Percentiles rank a stretch among this genome's conserved stretches.
These are phyloP conservation scores for Rachicladosporium sp. DNA, from an alignment of 2,329 filamentous ascomycete species.

Conservation along the genomic window DNA sequence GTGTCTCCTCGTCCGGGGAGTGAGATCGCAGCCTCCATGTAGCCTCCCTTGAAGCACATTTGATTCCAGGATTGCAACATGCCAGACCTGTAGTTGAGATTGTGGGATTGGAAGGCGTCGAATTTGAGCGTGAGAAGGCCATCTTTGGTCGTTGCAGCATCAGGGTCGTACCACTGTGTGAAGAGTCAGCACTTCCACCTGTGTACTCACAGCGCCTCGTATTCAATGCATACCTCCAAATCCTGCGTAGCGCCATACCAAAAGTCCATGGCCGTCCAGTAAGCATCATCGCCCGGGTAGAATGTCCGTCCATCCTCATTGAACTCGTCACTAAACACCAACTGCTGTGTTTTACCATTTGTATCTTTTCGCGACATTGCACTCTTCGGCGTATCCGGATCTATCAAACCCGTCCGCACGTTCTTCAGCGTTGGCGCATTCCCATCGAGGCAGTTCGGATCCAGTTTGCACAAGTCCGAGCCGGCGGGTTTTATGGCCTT, in stretches of 20 bases:
- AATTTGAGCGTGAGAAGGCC: constrained; percentile 36
- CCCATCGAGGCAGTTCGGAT: constrained; percentile 3
- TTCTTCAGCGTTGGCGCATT: constrained; percentile 37
- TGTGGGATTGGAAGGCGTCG: constrained; percentile 35
- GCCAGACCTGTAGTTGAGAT: constrained; percentile 35
- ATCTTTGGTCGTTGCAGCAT: constrained; percentile 38
- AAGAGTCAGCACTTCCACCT: background rate
- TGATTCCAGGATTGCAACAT: constrained; percentile 44
- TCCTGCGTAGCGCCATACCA: constrained; percentile 44
- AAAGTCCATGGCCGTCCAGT: constrained; percentile 39
- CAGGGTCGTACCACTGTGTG: constrained; percentile 35
- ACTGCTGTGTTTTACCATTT: constrained; percentile 32
- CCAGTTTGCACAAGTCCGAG: constrained; percentile 26
- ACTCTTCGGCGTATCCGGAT: constrained; percentile 38
- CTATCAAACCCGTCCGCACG: constrained; percentile 36
- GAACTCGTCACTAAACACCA: constrained; percentile 48
- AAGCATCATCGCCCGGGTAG: constrained; percentile 46
- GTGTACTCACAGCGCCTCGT: background rate
- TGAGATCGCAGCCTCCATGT: constrained; percentile 41
- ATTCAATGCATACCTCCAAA: constrained; percentile 21
- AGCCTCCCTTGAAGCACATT: constrained; percentile 43
- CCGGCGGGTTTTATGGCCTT: constrained; percentile 21
- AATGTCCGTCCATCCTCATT: constrained; percentile 41
- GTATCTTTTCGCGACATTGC: constrained; percentile 35
- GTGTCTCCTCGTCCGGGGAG: constrained; percentile 39